Conservation (phyloP, 192 early-diverging fungal genomes). For the Umbelopsis isabellina region DNA sequence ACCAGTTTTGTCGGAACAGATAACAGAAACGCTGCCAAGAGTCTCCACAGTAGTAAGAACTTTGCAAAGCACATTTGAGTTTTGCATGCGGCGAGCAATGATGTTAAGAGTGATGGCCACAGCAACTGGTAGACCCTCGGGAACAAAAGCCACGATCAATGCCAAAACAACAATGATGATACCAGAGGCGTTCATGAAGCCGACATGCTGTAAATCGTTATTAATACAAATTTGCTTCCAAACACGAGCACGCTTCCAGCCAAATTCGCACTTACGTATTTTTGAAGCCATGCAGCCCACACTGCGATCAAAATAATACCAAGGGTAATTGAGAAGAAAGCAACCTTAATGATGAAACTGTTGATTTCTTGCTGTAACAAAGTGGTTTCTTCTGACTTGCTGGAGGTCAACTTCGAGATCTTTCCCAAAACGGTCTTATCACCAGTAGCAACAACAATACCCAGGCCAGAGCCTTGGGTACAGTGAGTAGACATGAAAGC, state of each 20-base stretch:
- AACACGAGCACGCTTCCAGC: neutral
- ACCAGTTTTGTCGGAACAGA: constrained; percentile 90
- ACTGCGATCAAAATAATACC: constrained; percentile 52
- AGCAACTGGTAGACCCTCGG: constrained; percentile 74
- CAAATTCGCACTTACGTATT: constrained; percentile 1
- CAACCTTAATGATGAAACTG: constrained; percentile 70
- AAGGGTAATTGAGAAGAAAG: constrained; percentile 50
- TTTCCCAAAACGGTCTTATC: constrained; percentile 73
- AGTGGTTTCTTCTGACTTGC: constrained; percentile 47
- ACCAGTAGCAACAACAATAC: constrained; percentile 78
- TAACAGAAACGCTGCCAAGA: constrained; percentile 76
- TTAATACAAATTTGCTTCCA: constrained; percentile 48
- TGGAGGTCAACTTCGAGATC: constrained; percentile 60
- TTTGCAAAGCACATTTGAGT: constrained; percentile 74
- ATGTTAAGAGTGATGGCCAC: constrained; percentile 73
- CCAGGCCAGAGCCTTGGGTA: constrained; percentile 69
- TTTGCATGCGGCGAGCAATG: constrained; percentile 76
- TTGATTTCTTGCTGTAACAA: constrained; percentile 63
- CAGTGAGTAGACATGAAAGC: constrained; percentile 70
- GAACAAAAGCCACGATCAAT: constrained; percentile 70
- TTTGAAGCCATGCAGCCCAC: constrained; percentile 38
- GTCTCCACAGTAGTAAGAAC: constrained; percentile 86
- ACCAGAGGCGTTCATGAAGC: constrained; percentile 52
- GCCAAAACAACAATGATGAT: constrained; percentile 55
- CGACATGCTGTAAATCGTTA: constrained; percentile 39